Conservation (phyloP, 345 rosid genomes). For the Stellera chamaejasme region DNA sequence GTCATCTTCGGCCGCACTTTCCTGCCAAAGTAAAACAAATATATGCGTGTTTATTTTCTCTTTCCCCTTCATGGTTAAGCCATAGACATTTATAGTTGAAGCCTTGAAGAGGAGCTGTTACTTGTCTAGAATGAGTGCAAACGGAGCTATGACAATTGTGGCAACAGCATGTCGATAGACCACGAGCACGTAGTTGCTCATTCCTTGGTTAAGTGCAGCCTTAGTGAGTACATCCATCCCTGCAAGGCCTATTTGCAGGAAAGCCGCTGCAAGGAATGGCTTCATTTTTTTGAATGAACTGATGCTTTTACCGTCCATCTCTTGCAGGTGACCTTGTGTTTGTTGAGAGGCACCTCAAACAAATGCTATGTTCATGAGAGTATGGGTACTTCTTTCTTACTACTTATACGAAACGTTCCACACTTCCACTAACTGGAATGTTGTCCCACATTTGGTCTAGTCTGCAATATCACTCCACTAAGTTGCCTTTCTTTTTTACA, state of each 20-base stretch:
- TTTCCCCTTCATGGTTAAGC: too few relatives aligned
- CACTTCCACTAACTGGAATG: background rate
- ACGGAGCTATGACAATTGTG: slow-evolving; percentile 66
- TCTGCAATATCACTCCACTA: background rate
- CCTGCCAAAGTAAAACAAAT: slow-evolving; percentile 26
- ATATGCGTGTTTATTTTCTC: background rate
- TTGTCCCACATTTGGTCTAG: background rate
- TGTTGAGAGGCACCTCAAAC: too few relatives aligned
- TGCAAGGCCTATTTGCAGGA: slow-evolving; percentile 79
- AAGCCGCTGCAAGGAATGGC: slow-evolving; percentile 53
- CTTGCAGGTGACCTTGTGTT: too few relatives aligned
- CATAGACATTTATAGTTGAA: background rate
- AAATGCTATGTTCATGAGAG: too few relatives aligned
- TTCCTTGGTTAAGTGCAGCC: slow-evolving; percentile 70
- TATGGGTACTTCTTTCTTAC: background rate
- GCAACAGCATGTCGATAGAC: slow-evolving; percentile 87
- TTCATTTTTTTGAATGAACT: slow-evolving; percentile 28
- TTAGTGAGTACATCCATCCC: slow-evolving; percentile 85
- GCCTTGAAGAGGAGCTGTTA: slow-evolving; percentile 10
- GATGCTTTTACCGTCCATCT: too few relatives aligned
- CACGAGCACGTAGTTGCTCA: slow-evolving; percentile 79
- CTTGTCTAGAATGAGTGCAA: slow-evolving; percentile 65
- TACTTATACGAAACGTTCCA: background rate
- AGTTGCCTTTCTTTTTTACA: too few relatives aligned
- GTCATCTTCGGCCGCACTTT: slow-evolving; percentile 80